phyloP scores from a whole-genome alignment of 192 early-diverging fungal species.

The Backusella macrospora region DNA sequence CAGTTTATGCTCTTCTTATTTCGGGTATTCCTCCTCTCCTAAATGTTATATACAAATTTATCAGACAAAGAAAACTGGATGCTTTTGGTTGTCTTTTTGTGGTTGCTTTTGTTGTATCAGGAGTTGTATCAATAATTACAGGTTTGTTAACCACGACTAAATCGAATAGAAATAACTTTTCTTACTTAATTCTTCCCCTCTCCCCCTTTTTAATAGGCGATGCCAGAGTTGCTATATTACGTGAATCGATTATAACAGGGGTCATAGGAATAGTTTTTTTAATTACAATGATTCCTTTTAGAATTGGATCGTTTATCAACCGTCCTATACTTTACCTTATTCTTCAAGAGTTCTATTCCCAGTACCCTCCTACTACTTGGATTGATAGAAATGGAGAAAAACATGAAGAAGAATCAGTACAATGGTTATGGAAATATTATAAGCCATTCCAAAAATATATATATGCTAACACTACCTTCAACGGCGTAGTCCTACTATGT shows the following conservation, averaged over 20 bases:
- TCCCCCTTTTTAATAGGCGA: not conserved
- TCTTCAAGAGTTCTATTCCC: slow-evolving; percentile 2
- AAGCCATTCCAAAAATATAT: not conserved
- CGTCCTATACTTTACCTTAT: not conserved
- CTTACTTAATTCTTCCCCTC: too few species aligned
- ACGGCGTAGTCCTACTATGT: not conserved
- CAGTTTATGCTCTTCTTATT: not conserved
- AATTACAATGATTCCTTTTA: not conserved
- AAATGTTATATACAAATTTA: not conserved
- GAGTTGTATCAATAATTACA: not conserved
- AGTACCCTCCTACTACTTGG: not conserved
- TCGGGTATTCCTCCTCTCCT: not conserved
- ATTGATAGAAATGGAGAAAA: not conserved
- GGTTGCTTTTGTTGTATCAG: not conserved
- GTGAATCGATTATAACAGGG: slow-evolving; percentile 2
- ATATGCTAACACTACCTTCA: not conserved
- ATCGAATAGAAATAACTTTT: too few species aligned
- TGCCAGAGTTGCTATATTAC: not conserved
- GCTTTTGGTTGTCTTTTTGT: not conserved
- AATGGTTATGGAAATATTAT: not conserved
- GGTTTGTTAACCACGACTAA: not conserved
- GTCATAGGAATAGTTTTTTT: not conserved
- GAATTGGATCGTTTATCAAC: not conserved
- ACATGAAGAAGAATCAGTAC: not conserved
- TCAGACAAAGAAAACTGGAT: not conserved